These are phyloP conservation scores for Wickerhamomyces sp. DNA, from an alignment of 1,139 yeast genomes.

Conservation along the genomic window DNA sequence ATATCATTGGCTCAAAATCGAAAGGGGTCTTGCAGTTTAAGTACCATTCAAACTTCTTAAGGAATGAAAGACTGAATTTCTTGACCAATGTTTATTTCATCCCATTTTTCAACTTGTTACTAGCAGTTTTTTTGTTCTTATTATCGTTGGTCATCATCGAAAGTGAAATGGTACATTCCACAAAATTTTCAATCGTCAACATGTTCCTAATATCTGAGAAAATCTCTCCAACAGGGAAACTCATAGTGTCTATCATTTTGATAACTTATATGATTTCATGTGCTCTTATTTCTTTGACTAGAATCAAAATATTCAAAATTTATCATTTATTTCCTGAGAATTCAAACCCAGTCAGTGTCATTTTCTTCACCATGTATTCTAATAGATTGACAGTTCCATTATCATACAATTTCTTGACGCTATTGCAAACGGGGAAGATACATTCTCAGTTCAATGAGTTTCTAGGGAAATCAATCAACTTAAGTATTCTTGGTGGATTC, in stretches of 20 bases:
- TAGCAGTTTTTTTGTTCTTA: conserved; percentile 35
- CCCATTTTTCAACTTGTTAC: conserved; percentile 41
- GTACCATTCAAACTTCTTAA: conserved; percentile 19
- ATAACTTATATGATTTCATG: conserved; percentile 66
- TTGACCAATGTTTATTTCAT: conserved; percentile 35
- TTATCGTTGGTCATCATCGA: conserved; percentile 56
- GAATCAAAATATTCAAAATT: conserved; percentile 65
- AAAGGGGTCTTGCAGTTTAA: conserved; percentile 31
- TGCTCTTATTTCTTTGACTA: conserved; percentile 61
- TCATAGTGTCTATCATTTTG: conserved; percentile 37
- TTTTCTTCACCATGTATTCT: conserved; percentile 76
- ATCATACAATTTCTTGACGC: conserved; percentile 70
- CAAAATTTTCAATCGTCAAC: conserved; percentile 58
- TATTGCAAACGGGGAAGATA: conserved; percentile 42
- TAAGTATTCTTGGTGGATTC: conserved; percentile 69
- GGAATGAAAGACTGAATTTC: conserved; percentile 35
- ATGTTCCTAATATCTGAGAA: conserved; percentile 31
- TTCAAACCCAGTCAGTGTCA: conserved; percentile 69
- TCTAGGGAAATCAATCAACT: conserved; percentile 69
- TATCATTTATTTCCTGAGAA: conserved; percentile 67
- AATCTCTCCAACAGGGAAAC: conserved; percentile 31
- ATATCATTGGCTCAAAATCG: conserved; percentile 32
- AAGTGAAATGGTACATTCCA: conserved; percentile 73
- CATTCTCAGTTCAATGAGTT: conserved; percentile 41
- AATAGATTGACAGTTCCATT: conserved; percentile 81